A percentile compares a stretch with the other conserved stretches of the same genome.
phyloP scores from a whole-genome alignment of 2,329 filamentous ascomycete genomes.

The Verticillium alfalfae region DNA sequence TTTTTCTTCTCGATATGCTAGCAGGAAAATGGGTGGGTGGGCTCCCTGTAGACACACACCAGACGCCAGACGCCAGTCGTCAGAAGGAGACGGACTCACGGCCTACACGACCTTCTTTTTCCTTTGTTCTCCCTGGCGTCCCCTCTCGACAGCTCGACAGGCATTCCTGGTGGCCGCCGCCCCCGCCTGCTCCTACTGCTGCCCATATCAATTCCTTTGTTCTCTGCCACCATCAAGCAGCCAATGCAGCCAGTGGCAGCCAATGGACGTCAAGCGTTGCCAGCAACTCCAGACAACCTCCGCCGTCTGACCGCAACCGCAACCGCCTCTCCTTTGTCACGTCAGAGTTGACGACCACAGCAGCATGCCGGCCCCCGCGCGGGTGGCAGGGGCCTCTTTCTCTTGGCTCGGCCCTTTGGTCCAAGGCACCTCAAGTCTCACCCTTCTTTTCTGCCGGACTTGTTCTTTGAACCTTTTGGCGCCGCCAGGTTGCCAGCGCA shows the following conservation, averaged over 20 bases:
- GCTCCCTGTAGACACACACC: neutral
- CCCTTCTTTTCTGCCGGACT: neutral
- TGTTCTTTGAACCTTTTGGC: neutral
- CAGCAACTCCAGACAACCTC: neutral
- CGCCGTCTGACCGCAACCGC: neutral
- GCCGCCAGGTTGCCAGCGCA: neutral
- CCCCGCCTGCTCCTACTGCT: neutral
- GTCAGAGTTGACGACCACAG: neutral
- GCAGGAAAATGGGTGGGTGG: neutral
- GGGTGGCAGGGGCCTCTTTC: neutral
- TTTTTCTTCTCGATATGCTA: neutral
- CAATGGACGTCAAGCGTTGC: neutral
- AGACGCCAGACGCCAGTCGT: neutral
- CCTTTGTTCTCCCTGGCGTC: constrained; percentile 1
- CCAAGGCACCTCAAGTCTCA: neutral
- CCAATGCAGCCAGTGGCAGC: neutral
- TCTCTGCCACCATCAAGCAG: neutral
- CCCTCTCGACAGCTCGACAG: neutral
- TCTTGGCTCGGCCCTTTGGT: neutral
- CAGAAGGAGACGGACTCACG: neutral
- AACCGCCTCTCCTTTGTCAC: neutral
- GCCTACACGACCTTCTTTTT: neutral
- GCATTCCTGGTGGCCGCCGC: neutral
- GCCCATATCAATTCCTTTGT: neutral
- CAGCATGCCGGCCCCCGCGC: no score